phyloP scores from a whole-genome alignment of 2,329 filamentous ascomycete genomes.

The Colletotrichum theobromicola region DNA sequence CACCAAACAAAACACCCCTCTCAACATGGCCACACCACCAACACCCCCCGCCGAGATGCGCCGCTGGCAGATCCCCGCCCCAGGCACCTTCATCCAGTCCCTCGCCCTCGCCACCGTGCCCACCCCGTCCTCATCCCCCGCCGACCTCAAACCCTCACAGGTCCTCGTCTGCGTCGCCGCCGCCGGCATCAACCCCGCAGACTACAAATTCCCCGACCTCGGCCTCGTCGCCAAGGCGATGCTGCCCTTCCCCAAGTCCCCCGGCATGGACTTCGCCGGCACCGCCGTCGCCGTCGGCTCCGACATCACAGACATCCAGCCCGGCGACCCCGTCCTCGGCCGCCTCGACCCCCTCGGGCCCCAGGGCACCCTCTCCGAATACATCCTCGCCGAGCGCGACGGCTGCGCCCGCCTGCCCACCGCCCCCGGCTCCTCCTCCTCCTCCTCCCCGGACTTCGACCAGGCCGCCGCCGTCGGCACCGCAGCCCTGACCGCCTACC shows the following conservation, averaged over 20 bases:
- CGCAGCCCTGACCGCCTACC: conserved; percentile 53
- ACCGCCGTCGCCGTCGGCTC: conserved; percentile 40
- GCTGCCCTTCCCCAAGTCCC: conserved; percentile 44
- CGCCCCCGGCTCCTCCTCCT: conserved; percentile 45
- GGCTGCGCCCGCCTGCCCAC: conserved; percentile 32
- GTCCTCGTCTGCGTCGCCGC: conserved; percentile 49
- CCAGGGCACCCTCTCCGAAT: conserved; percentile 50
- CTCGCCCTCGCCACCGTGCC: conserved; percentile 30
- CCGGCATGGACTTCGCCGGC: conserved; percentile 58
- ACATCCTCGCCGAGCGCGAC: conserved; percentile 36
- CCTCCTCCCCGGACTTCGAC: conserved; percentile 36
- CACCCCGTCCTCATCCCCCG: conserved; percentile 28
- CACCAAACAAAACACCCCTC: not conserved
- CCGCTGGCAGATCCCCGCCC: conserved; percentile 25
- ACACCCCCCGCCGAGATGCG: conserved; percentile 9
- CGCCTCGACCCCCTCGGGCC: conserved; percentile 30
- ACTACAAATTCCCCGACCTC: conserved; percentile 53
- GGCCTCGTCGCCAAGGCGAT: conserved; percentile 40
- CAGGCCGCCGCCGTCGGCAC: conserved; percentile 49
- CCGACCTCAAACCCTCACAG: conserved; percentile 31
- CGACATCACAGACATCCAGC: conserved; percentile 30
- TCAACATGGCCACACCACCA: not conserved
- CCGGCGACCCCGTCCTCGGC: conserved; percentile 51
- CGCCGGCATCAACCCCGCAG: conserved; percentile 52
- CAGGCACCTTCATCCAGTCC: conserved; percentile 34